Evolutionary conservation across 2,329 filamentous ascomycete species (phyloP).

Genomic region (Calonectria leucothoes): DNA sequence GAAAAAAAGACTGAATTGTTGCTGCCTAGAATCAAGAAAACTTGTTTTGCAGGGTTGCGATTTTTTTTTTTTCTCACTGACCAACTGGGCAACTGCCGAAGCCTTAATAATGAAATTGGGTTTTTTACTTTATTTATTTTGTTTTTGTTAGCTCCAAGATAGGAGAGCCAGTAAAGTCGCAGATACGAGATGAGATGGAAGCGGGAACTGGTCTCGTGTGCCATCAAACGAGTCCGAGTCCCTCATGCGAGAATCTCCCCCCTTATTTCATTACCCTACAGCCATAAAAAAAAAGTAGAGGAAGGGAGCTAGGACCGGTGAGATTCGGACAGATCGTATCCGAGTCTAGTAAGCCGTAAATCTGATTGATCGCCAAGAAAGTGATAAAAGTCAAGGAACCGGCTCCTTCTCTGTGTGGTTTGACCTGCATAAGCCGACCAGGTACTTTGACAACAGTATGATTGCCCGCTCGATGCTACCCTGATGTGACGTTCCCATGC

Average conservation of each 20-base stretch:
- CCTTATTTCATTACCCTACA: neutral
- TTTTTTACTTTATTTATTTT: too few relatives aligned
- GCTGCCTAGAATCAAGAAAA: neutral
- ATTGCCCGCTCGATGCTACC: slow-evolving; percentile 2
- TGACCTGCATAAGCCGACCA: neutral
- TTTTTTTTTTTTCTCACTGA: neutral
- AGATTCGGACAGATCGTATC: neutral
- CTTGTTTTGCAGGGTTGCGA: neutral
- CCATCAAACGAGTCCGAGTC: neutral
- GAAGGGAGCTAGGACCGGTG: neutral
- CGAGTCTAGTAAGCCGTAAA: neutral
- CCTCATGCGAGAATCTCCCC: neutral
- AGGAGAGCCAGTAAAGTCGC: neutral
- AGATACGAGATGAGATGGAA: neutral
- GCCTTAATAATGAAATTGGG: neutral
- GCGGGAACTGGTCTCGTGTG: neutral
- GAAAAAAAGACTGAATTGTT: neutral
- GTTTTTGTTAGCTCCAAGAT: neutral
- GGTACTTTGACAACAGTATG: neutral
- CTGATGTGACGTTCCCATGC: neutral
- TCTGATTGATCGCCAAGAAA: slow-evolving; percentile 4
- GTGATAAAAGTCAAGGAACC: neutral
- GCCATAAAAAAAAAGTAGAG: neutral
- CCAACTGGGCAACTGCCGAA: neutral
- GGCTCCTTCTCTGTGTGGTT: neutral